Percentiles rank a stretch among this genome's conserved stretches.
Evolutionary conservation across 2,329 filamentous ascomycete genomes (phyloP).

Genomic region (Ophiobolus disseminans): DNA sequence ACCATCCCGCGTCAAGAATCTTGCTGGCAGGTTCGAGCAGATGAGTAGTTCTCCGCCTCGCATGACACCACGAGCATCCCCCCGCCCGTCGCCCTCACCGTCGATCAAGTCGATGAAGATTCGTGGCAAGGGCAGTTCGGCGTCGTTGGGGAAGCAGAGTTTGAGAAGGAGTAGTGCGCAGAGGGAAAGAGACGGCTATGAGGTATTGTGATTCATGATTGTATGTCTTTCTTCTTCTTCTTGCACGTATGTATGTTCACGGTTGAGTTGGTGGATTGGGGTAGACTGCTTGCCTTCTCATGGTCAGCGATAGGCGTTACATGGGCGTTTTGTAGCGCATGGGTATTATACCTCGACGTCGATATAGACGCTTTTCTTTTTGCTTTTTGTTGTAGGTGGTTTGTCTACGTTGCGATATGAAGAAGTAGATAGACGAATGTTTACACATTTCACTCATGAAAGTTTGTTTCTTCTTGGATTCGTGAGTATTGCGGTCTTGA

Average conservation of each 20-base stretch:
- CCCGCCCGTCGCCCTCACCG: constrained; percentile 24
- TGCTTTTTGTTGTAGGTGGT: no score
- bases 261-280: background rate
- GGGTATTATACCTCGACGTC: no score
- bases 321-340: background rate
- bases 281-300: background rate
- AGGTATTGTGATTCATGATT: background rate
- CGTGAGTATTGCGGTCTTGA: no score
- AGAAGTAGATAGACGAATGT: no score
- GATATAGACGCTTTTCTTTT: no score
- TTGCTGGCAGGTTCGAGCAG: constrained; percentile 41
- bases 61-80: constrained; percentile 16
- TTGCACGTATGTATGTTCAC: constrained; percentile 3
- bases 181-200: background rate
- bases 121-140: constrained; percentile 22
- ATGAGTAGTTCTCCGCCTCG: constrained; percentile 17
- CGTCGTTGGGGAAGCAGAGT: constrained; percentile 17
- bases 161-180: background rate
- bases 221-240: no score
- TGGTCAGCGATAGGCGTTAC: constrained; percentile 1
- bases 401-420: no score
- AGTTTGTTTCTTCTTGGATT: no score
- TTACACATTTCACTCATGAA: no score
- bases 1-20: constrained; percentile 36
- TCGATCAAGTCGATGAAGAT: constrained; percentile 38